Evolutionary conservation across 306 rosid genomes (phyloP), one percentile per base, ranked within the genome.

Genomic region (Gastrolobium villosum): DNA sequence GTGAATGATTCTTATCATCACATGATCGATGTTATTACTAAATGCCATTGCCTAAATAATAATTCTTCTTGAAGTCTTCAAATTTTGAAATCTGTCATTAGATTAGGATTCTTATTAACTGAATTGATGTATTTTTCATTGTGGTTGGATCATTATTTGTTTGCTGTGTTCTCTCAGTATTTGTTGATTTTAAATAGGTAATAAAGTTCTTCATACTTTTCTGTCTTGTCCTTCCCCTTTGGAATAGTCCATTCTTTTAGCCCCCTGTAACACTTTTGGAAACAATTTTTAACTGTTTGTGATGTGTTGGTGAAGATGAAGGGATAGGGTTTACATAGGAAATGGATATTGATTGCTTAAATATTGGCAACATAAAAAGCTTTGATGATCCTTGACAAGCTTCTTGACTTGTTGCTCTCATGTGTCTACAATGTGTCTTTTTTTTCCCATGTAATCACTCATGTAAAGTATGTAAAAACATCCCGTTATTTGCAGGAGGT

Each of bases 401-500:
- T 64, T 75, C 7, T 20, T 65, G 60, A 41, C 63, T 31, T 40
- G 54, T 72, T 72, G 48, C 57, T 76, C 15, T 4, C 44, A 5
- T 53, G n/a, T 32, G 40, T 72, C 75, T 34, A 5, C 60, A 50
- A 61, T 72, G 49, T 78, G 78, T 82, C 44, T 72, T 31, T 57
- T 73, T 37, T 20, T 20, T 20, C 1, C 26, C 39, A 59, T 78
- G 69, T 39, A 68, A 54, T 68, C 14, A 60, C 30, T 81, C 56
- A 4, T 40, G 52, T 66, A 60, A 56, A 13, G 71, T 15, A 20
- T 56, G 73, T 68, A 74, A 78, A 20, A 71, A 59, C 54, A 70
- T 79, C 64, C 52, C 37, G 5, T 66, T 62, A 14, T 78, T 80
- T 81, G 65, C 92, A 89, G 94, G 92, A 83, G 81, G 86, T 34